Evolutionary conservation across 192 early-diverging fungal genomes (phyloP).

Genomic region (Powellomyces hirtus): DNA sequence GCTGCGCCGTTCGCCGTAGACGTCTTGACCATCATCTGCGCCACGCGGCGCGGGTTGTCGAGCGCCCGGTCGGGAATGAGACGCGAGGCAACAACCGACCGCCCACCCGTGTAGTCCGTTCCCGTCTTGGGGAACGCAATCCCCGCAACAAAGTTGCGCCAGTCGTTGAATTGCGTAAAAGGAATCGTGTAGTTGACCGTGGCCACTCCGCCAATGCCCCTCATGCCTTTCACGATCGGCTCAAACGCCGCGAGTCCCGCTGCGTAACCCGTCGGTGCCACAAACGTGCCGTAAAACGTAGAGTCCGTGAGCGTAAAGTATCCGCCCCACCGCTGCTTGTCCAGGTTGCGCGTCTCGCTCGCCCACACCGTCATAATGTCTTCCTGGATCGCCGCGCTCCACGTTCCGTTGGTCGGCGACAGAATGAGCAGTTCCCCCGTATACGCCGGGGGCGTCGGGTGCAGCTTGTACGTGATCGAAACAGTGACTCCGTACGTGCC

Average conservation of each 20-base stretch:
- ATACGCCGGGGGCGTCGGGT: neutral
- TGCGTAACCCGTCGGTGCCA: neutral
- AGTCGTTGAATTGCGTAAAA: neutral
- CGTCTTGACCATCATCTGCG: neutral
- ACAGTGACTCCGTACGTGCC: conserved; percentile 1
- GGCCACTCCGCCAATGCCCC: neutral
- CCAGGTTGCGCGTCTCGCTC: neutral
- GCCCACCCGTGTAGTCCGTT: neutral
- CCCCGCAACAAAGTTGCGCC: neutral
- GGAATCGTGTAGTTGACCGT: neutral
- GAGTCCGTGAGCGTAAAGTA: neutral
- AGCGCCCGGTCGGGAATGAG: neutral
- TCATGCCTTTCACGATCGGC: neutral
- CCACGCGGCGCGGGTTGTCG: neutral
- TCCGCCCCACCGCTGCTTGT: neutral
- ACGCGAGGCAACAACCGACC: neutral
- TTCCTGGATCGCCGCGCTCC: neutral
- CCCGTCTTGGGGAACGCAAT: neutral
- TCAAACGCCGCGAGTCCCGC: neutral
- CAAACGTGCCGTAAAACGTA: neutral
- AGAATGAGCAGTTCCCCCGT: neutral
- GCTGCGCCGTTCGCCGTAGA: neutral
- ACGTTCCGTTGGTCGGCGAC: neutral
- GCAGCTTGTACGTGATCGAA: neutral
- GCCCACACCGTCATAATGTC: neutral